Base-by-base conservation (phyloP, 164 flowering plant species). In the Brasenia schreberi region DNA sequence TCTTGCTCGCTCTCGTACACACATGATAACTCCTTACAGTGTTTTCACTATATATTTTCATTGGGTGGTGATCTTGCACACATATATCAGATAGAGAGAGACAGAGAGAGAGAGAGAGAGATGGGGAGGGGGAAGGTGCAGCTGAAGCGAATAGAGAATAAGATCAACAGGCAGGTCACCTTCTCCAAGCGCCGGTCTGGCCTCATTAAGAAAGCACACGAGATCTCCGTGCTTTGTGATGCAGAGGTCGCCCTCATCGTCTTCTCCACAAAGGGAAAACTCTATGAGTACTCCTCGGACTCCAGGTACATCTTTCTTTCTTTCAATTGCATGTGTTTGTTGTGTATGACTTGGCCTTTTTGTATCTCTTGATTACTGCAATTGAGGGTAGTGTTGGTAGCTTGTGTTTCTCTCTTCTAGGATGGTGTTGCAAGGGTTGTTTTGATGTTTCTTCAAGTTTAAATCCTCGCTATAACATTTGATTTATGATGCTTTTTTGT, bases 101-200 rank as follows among this genome's bases (percentile, higher is more conserved):
- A 33, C 3, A 33, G 39, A 1, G 64, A 18, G 64, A 6, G 16
- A 6, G 17, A 43, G 63, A 42, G 18, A 39, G 19, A 43, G 42
- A 77, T 77, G 80, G 80, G 80, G 62, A 74, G 80, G 63, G 80
- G 80, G 1, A 77, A 73, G 53, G 80, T 77, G 42, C 72, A 77
- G 63, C 18, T 77, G 74, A 74, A 75, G 72, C 62, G 80, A 64
- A 77, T 77, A 44, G 80, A 77, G 67, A 77, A 77, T 72, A 77
- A 74, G 76, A 74, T 77, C 49, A 77, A 72, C 56, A 64, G 73
- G 18, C 80, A 77, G 69, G 80, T 77, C 19, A 77, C 80, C 5
- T 77, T 77, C 56, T 77, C 80, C 49, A 77, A 77, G 61, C 33
- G 80, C 23, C 66, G 80, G 42, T 61, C 69, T 3, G 80, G 80